Base-by-base conservation (phyloP, 768 basidiomycete species). In the Phlebiopsis gigantea region DNA sequence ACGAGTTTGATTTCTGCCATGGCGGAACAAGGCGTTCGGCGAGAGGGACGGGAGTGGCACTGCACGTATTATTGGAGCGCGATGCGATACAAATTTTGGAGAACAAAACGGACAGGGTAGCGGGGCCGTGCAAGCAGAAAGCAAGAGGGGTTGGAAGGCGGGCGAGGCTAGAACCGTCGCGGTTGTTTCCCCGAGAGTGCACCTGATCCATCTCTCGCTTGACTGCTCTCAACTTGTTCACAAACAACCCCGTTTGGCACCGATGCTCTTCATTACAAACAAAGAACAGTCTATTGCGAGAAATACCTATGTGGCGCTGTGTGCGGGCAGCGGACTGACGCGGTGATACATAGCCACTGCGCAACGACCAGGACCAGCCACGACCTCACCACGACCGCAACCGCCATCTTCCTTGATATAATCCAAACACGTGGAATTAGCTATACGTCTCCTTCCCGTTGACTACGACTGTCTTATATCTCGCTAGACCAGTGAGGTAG, bases 1-100 rank as follows among this genome's bases (percentile, higher is more conserved):
- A 57, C 56, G 56, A 57, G 39, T 22, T 19, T 21, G 28, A 24
- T 46, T 39, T 41, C 46, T 48, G 24, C 8, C 56, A 57, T 51
- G 56, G 26, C 49, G 56, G 41, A 46, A 56, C 42, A 39, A 39
- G 30, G 43, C 50, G 48, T 51, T 34, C 26, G 50, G 47, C 47
- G 10, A 39, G 34, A 39, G 34, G 34, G 12, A 39, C 34, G 34
- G 34, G 25, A 28, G 26, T 28, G 17, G 21, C 26, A 48, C 47
- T 29, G 47, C 47, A 48, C 7, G 26, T 15, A 14, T n/a, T 30
- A 39, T 39, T 39, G 12, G 3, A 39, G 34, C 17, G 17, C 34
- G 34, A 39, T 17, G 34, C 34, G 25, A 17, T 25, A 5, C 26
- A 17, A 10, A 24, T 47, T 15, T 26, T 7, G 2, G 26, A 47